These are phyloP conservation scores for Ambrosia trifida DNA, from an alignment of 129 eudicot species.

Conservation along the genomic window DNA sequence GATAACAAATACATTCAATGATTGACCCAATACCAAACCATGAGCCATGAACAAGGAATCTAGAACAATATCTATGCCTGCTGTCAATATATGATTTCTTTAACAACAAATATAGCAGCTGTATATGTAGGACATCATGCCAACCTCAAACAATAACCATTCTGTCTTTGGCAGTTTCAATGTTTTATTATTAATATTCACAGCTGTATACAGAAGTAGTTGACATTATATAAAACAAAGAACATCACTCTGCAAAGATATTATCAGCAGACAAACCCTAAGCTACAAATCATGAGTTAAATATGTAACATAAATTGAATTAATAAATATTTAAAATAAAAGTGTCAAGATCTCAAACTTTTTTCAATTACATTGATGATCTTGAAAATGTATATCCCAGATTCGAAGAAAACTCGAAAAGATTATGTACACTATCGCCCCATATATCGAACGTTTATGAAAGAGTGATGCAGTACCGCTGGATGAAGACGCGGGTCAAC, in stretches of 20 bases:
- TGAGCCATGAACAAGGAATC: constrained; percentile 12
- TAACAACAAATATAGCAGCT: constrained; percentile 29
- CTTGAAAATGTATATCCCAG: too few species aligned
- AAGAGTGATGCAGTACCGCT: constrained; percentile 3
- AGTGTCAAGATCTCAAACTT: too few species aligned
- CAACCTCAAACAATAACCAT: constrained; percentile 29
- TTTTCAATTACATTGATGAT: too few species aligned
- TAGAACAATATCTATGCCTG: constrained; percentile 10
- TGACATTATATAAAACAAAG: constrained; percentile 15
- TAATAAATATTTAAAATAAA: too few species aligned
- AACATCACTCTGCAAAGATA: constrained; percentile 27
- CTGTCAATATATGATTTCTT: constrained; percentile 31
- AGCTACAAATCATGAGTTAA: background rate
- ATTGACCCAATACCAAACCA: background rate
- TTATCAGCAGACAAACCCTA: background rate
- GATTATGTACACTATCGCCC: constrained; percentile 44
- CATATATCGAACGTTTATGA: constrained; percentile 31
- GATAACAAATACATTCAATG: background rate
- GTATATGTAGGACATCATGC: constrained; percentile 33
- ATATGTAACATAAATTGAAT: too few species aligned
- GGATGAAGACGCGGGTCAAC: constrained; percentile 3
- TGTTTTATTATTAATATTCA: constrained; percentile 29
- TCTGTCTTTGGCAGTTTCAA: constrained; percentile 28
- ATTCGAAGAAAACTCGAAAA: too few species aligned
- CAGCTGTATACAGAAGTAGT: constrained; percentile 26